Evolutionary conservation across 148 eudicot genomes (phyloP).

Genomic region (Spergularia bocconei): DNA sequence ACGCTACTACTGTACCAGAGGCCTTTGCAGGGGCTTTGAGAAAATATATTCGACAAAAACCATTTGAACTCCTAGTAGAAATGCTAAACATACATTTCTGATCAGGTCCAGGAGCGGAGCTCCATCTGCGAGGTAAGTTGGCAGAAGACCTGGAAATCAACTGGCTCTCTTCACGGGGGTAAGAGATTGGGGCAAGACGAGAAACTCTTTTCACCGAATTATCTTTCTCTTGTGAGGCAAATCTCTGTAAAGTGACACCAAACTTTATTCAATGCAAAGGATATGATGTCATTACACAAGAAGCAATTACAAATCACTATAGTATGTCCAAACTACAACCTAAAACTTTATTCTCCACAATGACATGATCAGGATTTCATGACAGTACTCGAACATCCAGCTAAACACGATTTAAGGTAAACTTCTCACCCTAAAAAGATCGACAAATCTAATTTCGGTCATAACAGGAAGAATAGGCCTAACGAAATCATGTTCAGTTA

Average conservation of each 20-base stretch:
- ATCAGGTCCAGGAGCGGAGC: constrained; percentile 49
- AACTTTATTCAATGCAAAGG: background rate
- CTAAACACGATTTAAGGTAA: background rate
- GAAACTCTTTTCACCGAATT: constrained; percentile 53
- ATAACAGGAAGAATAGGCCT: background rate
- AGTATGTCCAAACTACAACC: background rate
- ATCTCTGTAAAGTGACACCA: constrained; percentile 43
- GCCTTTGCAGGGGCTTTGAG: background rate
- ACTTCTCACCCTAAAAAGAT: background rate
- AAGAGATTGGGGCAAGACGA: constrained; percentile 48
- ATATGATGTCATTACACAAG: background rate
- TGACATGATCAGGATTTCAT: background rate
- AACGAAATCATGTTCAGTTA: background rate
- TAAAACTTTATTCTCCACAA: background rate
- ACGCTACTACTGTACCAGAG: background rate
- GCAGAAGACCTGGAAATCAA: constrained; percentile 61
- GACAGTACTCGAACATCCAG: background rate
- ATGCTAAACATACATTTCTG: constrained; percentile 55
- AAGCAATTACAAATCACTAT: background rate
- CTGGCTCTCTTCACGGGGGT: constrained; percentile 78
- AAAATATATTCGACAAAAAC: background rate
- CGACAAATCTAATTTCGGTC: background rate
- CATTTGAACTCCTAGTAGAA: background rate
- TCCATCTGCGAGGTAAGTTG: constrained; percentile 66
- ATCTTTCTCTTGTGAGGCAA: constrained; percentile 82